These are phyloP conservation scores for Cercophora sp. DNA, from an alignment of 495 filamentous ascomycete genomes.

Conservation along the genomic window DNA sequence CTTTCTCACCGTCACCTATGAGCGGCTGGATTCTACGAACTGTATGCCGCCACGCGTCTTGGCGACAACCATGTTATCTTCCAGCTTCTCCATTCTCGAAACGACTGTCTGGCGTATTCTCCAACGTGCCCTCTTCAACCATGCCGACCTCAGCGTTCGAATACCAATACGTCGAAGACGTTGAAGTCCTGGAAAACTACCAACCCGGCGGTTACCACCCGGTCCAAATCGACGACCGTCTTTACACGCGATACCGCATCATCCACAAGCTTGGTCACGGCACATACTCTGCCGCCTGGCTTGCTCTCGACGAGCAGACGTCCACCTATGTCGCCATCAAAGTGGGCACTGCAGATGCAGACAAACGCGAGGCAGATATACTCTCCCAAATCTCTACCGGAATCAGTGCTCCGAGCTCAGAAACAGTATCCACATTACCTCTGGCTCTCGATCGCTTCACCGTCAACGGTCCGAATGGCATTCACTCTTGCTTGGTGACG, in stretches of 20 bases:
- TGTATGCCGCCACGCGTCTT: neutral
- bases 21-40: neutral
- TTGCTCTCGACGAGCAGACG: slow-evolving; percentile 30
- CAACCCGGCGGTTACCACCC: slow-evolving; percentile 42
- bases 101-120: neutral
- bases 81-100: neutral
- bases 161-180: slow-evolving; percentile 18
- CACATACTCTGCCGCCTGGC: slow-evolving; percentile 44
- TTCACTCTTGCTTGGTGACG: slow-evolving; percentile 40
- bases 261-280: slow-evolving; percentile 43
- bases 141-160: neutral
- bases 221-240: slow-evolving; percentile 31
- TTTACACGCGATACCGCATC: slow-evolving; percentile 33
- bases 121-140: too few species aligned
- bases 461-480: slow-evolving; percentile 42
- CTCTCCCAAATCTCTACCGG: slow-evolving; percentile 9
- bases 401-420: neutral
- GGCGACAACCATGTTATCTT: neutral
- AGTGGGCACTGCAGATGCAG: slow-evolving; percentile 17
- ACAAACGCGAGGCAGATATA: slow-evolving; percentile 9
- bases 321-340: slow-evolving; percentile 27
- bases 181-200: slow-evolving; percentile 29
- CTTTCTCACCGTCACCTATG: neutral
- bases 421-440: slow-evolving; percentile 22
- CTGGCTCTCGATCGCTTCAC: slow-evolving; percentile 39